phyloP scores from a whole-genome alignment of 352 stramenopile species.

The Phytophthora fragariae region DNA sequence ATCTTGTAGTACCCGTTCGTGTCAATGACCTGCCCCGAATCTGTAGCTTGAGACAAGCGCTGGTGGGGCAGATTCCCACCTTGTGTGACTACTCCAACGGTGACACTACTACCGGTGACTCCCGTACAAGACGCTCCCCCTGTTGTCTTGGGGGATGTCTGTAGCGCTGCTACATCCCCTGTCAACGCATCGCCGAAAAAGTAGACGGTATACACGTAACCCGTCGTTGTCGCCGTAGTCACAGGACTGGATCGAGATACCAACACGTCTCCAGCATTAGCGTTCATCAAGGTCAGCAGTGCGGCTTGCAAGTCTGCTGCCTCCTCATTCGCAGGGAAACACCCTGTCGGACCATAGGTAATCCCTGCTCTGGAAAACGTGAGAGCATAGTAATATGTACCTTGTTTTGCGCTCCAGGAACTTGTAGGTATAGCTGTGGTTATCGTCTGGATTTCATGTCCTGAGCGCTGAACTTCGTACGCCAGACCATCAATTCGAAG shows the following conservation, averaged over 20 bases:
- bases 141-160: neutral
- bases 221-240: slow-evolving; percentile 38
- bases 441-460: slow-evolving; percentile 91
- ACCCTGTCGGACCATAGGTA: slow-evolving; percentile 39
- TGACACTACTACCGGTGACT: slow-evolving; percentile 36
- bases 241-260: slow-evolving; percentile 62
- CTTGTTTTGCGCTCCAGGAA: slow-evolving; percentile 33
- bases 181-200: slow-evolving; percentile 87
- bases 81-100: slow-evolving; percentile 63
- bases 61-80: slow-evolving; percentile 87
- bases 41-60: slow-evolving; percentile 79
- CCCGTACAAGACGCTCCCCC: slow-evolving; percentile 29
- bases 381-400: slow-evolving; percentile 46
- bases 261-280: slow-evolving; percentile 46
- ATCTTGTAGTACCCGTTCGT: slow-evolving; percentile 66
- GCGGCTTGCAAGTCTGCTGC: slow-evolving; percentile 19
- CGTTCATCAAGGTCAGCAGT: slow-evolving; percentile 35
- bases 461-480: slow-evolving; percentile 90
- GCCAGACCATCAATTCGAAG: slow-evolving; percentile 90
- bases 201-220: slow-evolving; percentile 94
- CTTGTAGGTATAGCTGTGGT: slow-evolving; percentile 45
- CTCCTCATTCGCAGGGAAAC: slow-evolving; percentile 51
- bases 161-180: slow-evolving; percentile 80
- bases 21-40: slow-evolving; percentile 77
- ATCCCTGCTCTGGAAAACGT: slow-evolving; percentile 48